Conservation (phyloP, 495 filamentous ascomycete species). For the Podospora sp. region DNA sequence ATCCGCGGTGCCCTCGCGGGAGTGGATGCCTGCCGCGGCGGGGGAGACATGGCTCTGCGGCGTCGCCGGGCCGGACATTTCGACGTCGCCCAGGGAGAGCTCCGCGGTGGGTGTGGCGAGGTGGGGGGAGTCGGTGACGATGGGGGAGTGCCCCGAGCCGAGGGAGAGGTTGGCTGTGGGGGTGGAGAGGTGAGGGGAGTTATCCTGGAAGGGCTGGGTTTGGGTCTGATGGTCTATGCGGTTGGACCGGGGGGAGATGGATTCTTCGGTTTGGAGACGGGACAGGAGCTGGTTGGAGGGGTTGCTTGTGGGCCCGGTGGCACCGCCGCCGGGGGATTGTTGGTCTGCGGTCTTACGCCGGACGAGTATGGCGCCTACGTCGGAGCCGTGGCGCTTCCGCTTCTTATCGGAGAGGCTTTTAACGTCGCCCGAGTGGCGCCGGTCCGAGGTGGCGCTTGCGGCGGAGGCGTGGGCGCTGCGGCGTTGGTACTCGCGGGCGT, state of each 20-base stretch:
- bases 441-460: slow-evolving; percentile 22
- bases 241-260: neutral
- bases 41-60: neutral
- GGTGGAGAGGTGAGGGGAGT: neutral
- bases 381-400: slow-evolving; percentile 29
- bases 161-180: neutral
- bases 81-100: slow-evolving; percentile 39
- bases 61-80: slow-evolving; percentile 14
- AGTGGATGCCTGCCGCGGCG: slow-evolving; percentile 20
- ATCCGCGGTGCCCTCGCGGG: slow-evolving; percentile 6
- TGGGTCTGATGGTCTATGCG: neutral
- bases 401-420: slow-evolving; percentile 36
- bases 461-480: slow-evolving; percentile 18
- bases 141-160: neutral
- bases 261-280: neutral
- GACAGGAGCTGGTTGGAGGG: neutral
- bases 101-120: slow-evolving; percentile 43
- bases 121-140: slow-evolving; percentile 30
- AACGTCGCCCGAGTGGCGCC: slow-evolving; percentile 19
- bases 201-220: neutral
- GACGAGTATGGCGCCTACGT: slow-evolving; percentile 13
- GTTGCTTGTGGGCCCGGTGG: neutral
- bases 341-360: slow-evolving; percentile 13
- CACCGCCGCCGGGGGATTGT: neutral
- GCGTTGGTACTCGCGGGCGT: slow-evolving; percentile 23